Evolutionary conservation across 129 eudicot species (phyloP).

Genomic region (Lactuca sativa): DNA sequence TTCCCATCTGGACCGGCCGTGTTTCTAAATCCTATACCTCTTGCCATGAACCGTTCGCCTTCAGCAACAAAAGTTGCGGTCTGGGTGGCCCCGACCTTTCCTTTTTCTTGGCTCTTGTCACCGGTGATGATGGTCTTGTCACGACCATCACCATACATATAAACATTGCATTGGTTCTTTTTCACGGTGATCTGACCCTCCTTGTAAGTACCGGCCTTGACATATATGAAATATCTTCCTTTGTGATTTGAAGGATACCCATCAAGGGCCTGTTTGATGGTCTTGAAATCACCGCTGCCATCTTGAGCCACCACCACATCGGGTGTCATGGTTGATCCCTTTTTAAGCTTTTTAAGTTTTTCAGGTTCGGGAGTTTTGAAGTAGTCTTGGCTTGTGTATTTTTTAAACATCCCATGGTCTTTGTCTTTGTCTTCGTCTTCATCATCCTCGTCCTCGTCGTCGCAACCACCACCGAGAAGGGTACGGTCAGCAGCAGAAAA

Average conservation of each 20-base stretch:
- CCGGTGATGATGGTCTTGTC: slow-evolving; percentile 52
- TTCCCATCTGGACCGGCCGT: slow-evolving; percentile 45
- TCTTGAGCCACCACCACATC: slow-evolving; percentile 62
- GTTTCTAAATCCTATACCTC: slow-evolving; percentile 41
- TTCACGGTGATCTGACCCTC: slow-evolving; percentile 45
- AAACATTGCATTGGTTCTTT: slow-evolving; percentile 35
- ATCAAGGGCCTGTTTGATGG: slow-evolving; percentile 51
- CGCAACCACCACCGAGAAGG: slow-evolving; percentile 34
- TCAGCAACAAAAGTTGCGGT: slow-evolving; percentile 39
- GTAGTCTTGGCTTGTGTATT: slow-evolving; percentile 16
- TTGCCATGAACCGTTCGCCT: slow-evolving; percentile 48
- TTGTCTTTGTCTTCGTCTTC: background rate
- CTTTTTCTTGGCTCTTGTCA: slow-evolving; percentile 4
- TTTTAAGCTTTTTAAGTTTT: background rate
- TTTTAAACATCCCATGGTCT: background rate
- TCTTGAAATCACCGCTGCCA: slow-evolving; percentile 58
- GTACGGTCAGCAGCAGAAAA: slow-evolving; percentile 44
- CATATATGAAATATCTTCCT: slow-evolving; percentile 50
- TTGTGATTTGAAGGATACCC: slow-evolving; percentile 37
- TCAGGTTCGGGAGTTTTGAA: slow-evolving; percentile 29
- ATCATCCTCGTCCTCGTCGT: background rate
- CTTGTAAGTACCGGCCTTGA: slow-evolving; percentile 48
- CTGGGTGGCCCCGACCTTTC: slow-evolving; percentile 8
- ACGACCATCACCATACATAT: slow-evolving; percentile 63
- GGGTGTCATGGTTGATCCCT: slow-evolving; percentile 25